Base-by-base conservation (phyloP, 176 grass and related monocot species). In the Ensete glaucum region DNA sequence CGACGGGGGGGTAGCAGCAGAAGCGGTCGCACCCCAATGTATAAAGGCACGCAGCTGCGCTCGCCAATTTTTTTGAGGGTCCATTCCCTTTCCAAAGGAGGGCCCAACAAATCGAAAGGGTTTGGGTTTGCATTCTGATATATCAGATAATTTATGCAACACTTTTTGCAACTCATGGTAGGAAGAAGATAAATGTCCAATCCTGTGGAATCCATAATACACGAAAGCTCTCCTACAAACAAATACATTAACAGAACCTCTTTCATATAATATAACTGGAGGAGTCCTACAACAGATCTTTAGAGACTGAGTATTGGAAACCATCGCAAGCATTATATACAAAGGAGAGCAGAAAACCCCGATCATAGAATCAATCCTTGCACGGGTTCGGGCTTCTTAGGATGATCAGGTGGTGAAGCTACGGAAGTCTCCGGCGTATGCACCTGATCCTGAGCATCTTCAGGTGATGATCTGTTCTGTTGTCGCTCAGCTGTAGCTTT, bases 301-400 rank as follows among this genome's bases (percentile, higher is more conserved):
- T 66, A 66, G 2, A 26, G 6, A 54, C n/a, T n/a, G 12, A 50
- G 2, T 8, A 67, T n/a, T 51, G 2, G 29, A 27, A 49, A 52
- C 69, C 13, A 22, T 23, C 13, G 15, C 22, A 3, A 9, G 15
- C 69, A 17, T 52, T 72, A 21, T 74, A 57, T 74, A 56, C 22
- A 72, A 74, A 50, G 17, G n/a, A n/a, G 14, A 54, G 52, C 10
- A 57, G 24, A 54, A 22, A 24, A 51, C 15, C 1, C 16, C n/a
- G 8, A 17, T 74, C 15, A 74, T 56, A 74, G 72, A 27, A 74
- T 74, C 53, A 74, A 74, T 22, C 72, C 72, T 27, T 29, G 72
- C 5, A 29, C 21, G 56, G 72, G 72, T 0, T 74, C 72, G 17
- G 72, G 72, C 21, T 74, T 56, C 8, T 57, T 56, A 55, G 53